Evolutionary conservation across 108 stramenopile genomes (phyloP), one percentile per base, ranked within the genome.

Genomic region (Conticribra weissflogii): DNA sequence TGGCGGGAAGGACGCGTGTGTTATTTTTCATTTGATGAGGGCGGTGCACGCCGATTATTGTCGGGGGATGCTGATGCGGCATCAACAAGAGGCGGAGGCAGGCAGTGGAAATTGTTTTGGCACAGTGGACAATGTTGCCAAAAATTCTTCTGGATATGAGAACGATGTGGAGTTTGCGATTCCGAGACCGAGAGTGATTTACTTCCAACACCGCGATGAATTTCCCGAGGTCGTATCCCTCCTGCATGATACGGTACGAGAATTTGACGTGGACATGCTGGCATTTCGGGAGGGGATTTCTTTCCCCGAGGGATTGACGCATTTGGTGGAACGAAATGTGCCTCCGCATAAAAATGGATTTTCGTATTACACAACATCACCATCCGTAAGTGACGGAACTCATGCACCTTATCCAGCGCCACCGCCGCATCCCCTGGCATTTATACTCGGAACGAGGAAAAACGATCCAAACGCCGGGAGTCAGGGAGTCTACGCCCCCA

Each of bases 1-100:
- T 83, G 99, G 99, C 5, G 99, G 99, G 3, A 99, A 99, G 62
- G 99, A 99, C 86, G 97, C 97, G 14, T 93, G 92, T 9, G 99
- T 98, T 0, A 93, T 98, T 59, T 75, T 98, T 63, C 96, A 98
- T 69, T 74, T 98, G 63, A 69, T 93, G 34, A 86, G 99, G 36
- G 98, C 97, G 2, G 97, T 91, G 0, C 82, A 87, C 63, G 97
- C 97, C 12, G 66, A 94, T 22, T 84, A 87, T 54, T 74, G 71
- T 24, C 30, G 59, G 1, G 63, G 57, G 4, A 25, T 62, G 79
- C 49, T 49, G 32, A 14, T 76, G 32, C 54, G 55, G 23, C 17
- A 55, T 0, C 81, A 77, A 65, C 9, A 18, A n/a, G 23, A 14
- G n/a, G n/a, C n/a, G n/a, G n/a, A n/a, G n/a, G n/a, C n/a, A n/a